These are phyloP conservation scores for Apophysomyces trapeziformis DNA, from an alignment of 371 early-diverging fungal species.

Conservation along the genomic window DNA sequence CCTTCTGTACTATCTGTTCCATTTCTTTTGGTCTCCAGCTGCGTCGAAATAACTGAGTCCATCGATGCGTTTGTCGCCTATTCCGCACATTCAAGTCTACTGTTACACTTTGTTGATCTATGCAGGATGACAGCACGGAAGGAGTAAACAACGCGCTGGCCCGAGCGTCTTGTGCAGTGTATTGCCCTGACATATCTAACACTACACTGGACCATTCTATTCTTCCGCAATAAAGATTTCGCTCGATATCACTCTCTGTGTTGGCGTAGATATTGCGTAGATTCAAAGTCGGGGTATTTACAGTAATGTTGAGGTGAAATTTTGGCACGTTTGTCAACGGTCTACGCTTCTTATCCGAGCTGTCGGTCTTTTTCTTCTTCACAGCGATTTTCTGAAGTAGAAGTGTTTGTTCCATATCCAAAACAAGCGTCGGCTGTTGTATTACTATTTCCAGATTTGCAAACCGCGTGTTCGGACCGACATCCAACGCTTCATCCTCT, in stretches of 20 bases:
- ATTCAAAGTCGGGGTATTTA: neutral
- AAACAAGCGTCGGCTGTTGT: slow-evolving; percentile 14
- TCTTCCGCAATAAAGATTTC: neutral
- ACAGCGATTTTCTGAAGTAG: slow-evolving; percentile 7
- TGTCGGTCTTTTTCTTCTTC: neutral
- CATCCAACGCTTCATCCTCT: slow-evolving; percentile 15
- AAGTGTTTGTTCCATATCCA: slow-evolving; percentile 10
- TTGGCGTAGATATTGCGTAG: neutral
- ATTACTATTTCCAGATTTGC: slow-evolving; percentile 10
- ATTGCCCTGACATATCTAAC: slow-evolving; percentile 28
- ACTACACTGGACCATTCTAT: slow-evolving; percentile 5
- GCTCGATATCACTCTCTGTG: neutral
- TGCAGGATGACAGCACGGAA: slow-evolving; percentile 22
- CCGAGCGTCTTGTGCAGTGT: slow-evolving; percentile 21
- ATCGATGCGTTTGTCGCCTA: slow-evolving; percentile 30
- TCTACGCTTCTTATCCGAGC: neutral
- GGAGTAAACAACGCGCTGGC: neutral
- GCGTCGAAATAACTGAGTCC: slow-evolving; percentile 43
- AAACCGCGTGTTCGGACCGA: slow-evolving; percentile 23
- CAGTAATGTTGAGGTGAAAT: neutral
- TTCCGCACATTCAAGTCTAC: slow-evolving; percentile 11
- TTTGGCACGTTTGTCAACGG: neutral
- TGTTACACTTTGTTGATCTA: neutral
- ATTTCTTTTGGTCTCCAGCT: slow-evolving; percentile 29
- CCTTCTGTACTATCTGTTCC: neutral